Evolutionary conservation across 768 basidiomycete species (phyloP).

Genomic region (Cyclocybe cylindracea): DNA sequence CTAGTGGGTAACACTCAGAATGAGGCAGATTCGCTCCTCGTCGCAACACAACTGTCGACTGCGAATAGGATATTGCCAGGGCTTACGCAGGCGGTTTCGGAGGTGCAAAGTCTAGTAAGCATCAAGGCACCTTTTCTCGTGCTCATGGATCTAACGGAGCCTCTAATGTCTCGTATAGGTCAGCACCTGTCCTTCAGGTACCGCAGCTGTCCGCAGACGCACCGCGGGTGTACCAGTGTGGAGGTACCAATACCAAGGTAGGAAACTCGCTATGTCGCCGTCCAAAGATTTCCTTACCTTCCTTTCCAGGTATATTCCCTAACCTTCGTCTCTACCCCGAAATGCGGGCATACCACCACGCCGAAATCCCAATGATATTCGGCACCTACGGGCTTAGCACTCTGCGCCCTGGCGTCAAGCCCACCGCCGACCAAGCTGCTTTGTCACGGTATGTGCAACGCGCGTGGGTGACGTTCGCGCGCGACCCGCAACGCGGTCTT

Average conservation of each 20-base stretch:
- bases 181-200: conserved; percentile 27
- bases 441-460: conserved; percentile 33
- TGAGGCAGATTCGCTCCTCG: conserved; percentile 34
- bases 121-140: not conserved
- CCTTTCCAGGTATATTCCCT: conserved; percentile 30
- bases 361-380: conserved; percentile 41
- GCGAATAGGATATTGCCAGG: conserved; percentile 25
- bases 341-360: conserved; percentile 37
- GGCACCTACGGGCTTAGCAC: conserved; percentile 31
- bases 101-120: conserved; percentile 30
- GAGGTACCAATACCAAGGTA: conserved; percentile 29
- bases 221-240: conserved; percentile 26
- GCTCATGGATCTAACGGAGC: not conserved
- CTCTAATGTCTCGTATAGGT: conserved; percentile 9
- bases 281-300: not conserved
- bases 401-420: conserved; percentile 10
- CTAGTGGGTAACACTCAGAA: conserved; percentile 29
- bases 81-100: conserved; percentile 28
- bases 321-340: conserved; percentile 31
- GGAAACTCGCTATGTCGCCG: not conserved
- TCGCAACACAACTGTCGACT: conserved; percentile 25
- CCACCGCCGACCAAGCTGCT: conserved; percentile 15
- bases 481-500: conserved; percentile 31
- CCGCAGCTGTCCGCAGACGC: conserved; percentile 23
- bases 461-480: conserved; percentile 40